These are phyloP conservation scores for Didymella exigua DNA, from an alignment of 2,329 filamentous ascomycete genomes.

Conservation along the genomic window DNA sequence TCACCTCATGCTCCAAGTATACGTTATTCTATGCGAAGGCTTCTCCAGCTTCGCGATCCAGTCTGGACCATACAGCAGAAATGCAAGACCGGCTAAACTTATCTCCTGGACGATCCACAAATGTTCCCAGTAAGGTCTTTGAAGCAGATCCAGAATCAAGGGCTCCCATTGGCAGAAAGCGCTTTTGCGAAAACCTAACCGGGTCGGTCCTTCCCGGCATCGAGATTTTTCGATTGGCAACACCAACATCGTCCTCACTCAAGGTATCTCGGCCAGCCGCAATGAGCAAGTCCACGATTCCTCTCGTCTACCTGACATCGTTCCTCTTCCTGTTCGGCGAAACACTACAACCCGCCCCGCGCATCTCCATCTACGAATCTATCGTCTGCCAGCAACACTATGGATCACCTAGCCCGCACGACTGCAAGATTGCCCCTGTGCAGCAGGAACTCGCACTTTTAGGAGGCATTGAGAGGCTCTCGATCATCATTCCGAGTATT, in stretches of 20 bases:
- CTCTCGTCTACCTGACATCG: slow-evolving; percentile 23
- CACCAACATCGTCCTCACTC: neutral
- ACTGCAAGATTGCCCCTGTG: slow-evolving; percentile 25
- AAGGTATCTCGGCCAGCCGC: slow-evolving; percentile 1
- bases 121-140: too few species aligned
- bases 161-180: too few species aligned
- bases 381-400: slow-evolving; percentile 24
- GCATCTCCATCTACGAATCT: slow-evolving; percentile 26
- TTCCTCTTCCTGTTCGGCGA: slow-evolving; percentile 31
- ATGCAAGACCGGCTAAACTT: too few species aligned
- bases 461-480: slow-evolving; percentile 24
- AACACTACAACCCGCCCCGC: slow-evolving; percentile 26
- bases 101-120: too few species aligned
- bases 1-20: too few species aligned
- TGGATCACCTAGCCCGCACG: slow-evolving; percentile 3
- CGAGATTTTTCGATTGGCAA: slow-evolving; percentile 9
- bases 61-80: too few species aligned
- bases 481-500: slow-evolving; percentile 25
- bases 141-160: too few species aligned
- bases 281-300: slow-evolving; percentile 15
- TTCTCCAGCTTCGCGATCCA: too few species aligned
- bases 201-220: neutral
- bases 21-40: too few species aligned
- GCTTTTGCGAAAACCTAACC: slow-evolving; percentile 2
- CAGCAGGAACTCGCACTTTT: slow-evolving; percentile 24